A percentile compares a stretch with the other conserved stretches of the same genome.
These are phyloP conservation scores for Phlyctochytrium arcticum DNA, from an alignment of 192 early-diverging fungal species.

Conservation along the genomic window DNA sequence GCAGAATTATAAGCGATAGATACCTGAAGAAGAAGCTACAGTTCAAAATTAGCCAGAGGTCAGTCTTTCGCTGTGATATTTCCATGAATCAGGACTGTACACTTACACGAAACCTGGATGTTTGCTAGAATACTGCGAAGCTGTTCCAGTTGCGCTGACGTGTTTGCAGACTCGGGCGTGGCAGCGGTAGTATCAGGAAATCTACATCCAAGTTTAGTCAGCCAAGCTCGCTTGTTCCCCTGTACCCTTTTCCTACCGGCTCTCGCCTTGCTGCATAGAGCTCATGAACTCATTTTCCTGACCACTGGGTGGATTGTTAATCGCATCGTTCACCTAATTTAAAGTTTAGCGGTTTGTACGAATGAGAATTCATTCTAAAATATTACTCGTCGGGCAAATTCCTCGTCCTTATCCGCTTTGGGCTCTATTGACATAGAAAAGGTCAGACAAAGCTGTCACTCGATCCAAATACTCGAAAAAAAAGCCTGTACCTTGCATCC, in stretches of 20 bases:
- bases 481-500: constrained; percentile 61
- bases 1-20: no score
- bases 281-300: no score
- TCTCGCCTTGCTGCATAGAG: neutral
- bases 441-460: neutral
- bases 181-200: no score
- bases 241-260: neutral
- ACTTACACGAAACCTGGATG: constrained; percentile 15
- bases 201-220: no score
- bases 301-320: constrained; percentile 28
- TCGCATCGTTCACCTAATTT: constrained; percentile 11
- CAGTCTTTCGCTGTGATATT: no score
- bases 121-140: constrained; percentile 2
- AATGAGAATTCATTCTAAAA: neutral
- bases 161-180: neutral
- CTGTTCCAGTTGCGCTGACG: constrained; percentile 18
- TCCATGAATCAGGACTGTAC: no score
- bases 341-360: neutral
- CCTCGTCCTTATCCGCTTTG: constrained; percentile 55
- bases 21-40: no score
- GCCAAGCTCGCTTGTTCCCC: no score
- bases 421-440: constrained; percentile 24
- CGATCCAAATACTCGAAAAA: neutral
- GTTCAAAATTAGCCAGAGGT: no score
- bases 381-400: constrained; percentile 44